Evolutionary conservation across 1,284 basidiomycete genomes (phyloP), one percentile per base, ranked within the genome.

Genomic region (Entoloma clypeatum): DNA sequence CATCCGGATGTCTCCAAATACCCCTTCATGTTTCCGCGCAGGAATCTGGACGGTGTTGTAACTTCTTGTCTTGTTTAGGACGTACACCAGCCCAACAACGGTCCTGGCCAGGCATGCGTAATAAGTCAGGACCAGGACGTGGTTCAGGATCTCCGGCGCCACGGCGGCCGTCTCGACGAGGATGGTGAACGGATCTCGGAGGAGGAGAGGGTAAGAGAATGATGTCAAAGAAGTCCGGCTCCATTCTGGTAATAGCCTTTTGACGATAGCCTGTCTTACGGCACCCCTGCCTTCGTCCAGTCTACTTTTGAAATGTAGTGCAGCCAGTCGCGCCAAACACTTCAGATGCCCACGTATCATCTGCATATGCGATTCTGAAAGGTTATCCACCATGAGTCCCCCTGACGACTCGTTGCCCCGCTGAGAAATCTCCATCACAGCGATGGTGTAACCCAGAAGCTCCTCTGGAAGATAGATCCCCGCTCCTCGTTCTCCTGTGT

Each of bases 391-490:
- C 36, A 91, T 71, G 9, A 77, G 64, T 5, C 72, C 77, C 11
- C 68, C 67, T 5, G 63, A 59, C 3, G 60, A 56, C 5, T 74
- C 75, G 6, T 74, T 63, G 1, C 91, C 92, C 22, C 93, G 76
- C 41, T 85, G 78, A 0, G 86, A 77, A 16, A 89, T 77, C 63
- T 97, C 94, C 40, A 90, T 75, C n/a, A 79, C 72, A 2, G 83
- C 70, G 32, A 97, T 75, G 0, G 92, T 93, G 59, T 94, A 96
- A 1, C 82, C 89, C n/a, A 95, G 71, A 23, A 96, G 67, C 49
- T 95, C 91, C 53, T 94, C 88, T 0, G 93, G 90, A 2, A 97
- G 69, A 55, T 94, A 94, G 45, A 92, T 77, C 0, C 86, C 86
- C 1, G 75, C 75, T 0, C 87, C 86, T 18, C 86, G 71, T 47